phyloP scores from a whole-genome alignment of 495 filamentous ascomycete species.

The Penicillium salamii region DNA sequence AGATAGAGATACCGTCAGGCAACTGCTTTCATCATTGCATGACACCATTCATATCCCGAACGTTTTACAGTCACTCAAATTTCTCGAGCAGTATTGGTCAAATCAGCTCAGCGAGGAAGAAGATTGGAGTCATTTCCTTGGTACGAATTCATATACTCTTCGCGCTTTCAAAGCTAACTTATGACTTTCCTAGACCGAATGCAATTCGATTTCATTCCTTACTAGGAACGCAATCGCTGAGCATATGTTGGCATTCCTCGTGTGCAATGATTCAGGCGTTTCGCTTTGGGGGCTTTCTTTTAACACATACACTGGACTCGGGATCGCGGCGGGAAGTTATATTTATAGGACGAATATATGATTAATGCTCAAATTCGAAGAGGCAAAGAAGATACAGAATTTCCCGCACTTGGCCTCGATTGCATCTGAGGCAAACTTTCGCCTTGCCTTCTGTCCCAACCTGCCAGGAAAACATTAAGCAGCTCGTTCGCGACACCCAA shows the following conservation, averaged over 20 bases:
- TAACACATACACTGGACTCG: background rate
- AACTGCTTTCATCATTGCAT: conserved; percentile 35
- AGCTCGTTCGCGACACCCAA: conserved; percentile 19
- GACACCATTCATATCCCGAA: conserved; percentile 46
- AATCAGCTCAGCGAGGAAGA: conserved; percentile 38
- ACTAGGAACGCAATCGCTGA: conserved; percentile 17
- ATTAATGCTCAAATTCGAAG: too few species aligned
- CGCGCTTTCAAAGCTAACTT: conserved; percentile 13
- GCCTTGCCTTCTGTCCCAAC: conserved; percentile 12
- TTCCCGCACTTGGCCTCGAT: background rate
- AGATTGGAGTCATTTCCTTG: conserved; percentile 45
- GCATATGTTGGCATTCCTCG: conserved; percentile 16
- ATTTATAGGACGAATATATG: too few species aligned
- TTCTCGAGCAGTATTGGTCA: conserved; percentile 45
- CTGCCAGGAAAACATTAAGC: conserved; percentile 16
- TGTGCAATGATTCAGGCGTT: conserved; percentile 18
- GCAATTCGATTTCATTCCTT: conserved; percentile 48
- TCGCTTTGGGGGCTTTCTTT: background rate
- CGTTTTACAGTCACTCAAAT: conserved; percentile 44
- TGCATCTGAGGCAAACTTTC: conserved; percentile 5
- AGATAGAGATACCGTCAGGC: conserved; percentile 37
- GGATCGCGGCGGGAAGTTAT: too few species aligned
- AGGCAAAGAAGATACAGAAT: background rate
- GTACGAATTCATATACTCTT: conserved; percentile 19
- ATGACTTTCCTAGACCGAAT: conserved; percentile 35